Conservation (phyloP, 306 rosid species). For the Castanopsis chinensis region DNA sequence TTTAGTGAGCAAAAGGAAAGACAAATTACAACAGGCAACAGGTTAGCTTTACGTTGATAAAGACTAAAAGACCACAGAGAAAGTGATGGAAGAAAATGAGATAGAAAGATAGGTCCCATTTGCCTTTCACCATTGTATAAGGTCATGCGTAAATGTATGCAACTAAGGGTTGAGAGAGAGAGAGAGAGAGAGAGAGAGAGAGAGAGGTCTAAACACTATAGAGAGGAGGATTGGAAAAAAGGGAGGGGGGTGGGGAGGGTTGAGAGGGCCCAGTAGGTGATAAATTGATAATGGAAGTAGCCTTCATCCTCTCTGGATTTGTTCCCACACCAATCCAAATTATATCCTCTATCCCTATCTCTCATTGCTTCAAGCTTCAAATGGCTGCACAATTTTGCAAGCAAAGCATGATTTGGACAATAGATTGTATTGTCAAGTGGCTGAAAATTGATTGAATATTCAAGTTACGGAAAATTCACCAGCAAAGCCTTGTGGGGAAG, state of each 20-base stretch:
- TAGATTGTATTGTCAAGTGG: constrained; percentile 29
- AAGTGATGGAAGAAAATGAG: constrained; percentile 38
- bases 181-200: constrained; percentile 22
- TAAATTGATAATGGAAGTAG: constrained; percentile 50
- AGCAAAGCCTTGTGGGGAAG: not conserved
- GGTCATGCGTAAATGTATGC: constrained; percentile 30
- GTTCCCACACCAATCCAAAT: constrained; percentile 44
- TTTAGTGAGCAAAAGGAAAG: constrained; percentile 23
- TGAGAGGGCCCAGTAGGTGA: constrained; percentile 40
- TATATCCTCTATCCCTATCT: constrained; percentile 34
- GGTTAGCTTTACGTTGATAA: constrained; percentile 37
- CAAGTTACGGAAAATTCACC: not conserved
- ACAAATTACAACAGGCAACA: constrained; percentile 19
- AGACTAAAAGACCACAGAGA: constrained; percentile 41
- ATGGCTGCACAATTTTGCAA: constrained; percentile 34
- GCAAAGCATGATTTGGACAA: constrained; percentile 49
- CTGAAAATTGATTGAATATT: constrained; percentile 1
- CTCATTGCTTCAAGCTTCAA: constrained; percentile 51
- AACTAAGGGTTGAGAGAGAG: constrained; percentile 19
- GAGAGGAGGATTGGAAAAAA: constrained; percentile 16
- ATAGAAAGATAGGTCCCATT: constrained; percentile 47
- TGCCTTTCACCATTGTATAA: constrained; percentile 36
- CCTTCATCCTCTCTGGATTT: constrained; percentile 72
- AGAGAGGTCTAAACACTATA: constrained; percentile 16
- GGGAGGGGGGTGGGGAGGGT: not conserved